phyloP scores from a whole-genome alignment of 1,284 basidiomycete species.

The Schizophyllum amplum region DNA sequence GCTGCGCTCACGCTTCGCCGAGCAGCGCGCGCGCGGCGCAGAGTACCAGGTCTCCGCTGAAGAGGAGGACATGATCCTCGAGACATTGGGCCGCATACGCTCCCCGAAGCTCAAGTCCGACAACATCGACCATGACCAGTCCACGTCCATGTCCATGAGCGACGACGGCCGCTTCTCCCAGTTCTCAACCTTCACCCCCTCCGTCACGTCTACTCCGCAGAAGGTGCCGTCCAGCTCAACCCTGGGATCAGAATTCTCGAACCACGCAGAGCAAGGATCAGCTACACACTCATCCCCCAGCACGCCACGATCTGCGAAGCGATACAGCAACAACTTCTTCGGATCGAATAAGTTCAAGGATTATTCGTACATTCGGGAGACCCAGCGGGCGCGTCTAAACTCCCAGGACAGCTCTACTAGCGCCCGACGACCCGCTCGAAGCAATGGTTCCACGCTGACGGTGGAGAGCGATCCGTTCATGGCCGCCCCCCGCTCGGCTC shows the following conservation, averaged over 20 bases:
- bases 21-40: constrained; percentile 62
- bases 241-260: neutral
- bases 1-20: constrained; percentile 57
- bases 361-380: constrained; percentile 54
- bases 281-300: constrained; percentile 38
- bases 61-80: constrained; percentile 76
- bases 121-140: neutral
- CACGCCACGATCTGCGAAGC: constrained; percentile 38
- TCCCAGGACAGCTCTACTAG: constrained; percentile 31
- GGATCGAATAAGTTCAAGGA: constrained; percentile 71
- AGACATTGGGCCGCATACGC: constrained; percentile 42
- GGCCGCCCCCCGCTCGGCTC: constrained; percentile 30
- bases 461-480: constrained; percentile 40
- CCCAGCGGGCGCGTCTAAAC: constrained; percentile 18
- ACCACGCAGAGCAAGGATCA: constrained; percentile 13
- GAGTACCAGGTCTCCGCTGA: constrained; percentile 64
- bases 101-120: neutral
- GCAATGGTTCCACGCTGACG: constrained; percentile 39
- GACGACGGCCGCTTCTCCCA: neutral
- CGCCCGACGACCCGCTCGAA: constrained; percentile 41
- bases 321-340: constrained; percentile 78
- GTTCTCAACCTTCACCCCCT: neutral
- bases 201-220: constrained; percentile 8
- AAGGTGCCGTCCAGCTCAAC: neutral
- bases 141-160: neutral